A percentile compares a stretch with the other conserved stretches of the same genome.
Conservation (phyloP, 1,284 basidiomycete species). For the Rhodotorula sp. region DNA sequence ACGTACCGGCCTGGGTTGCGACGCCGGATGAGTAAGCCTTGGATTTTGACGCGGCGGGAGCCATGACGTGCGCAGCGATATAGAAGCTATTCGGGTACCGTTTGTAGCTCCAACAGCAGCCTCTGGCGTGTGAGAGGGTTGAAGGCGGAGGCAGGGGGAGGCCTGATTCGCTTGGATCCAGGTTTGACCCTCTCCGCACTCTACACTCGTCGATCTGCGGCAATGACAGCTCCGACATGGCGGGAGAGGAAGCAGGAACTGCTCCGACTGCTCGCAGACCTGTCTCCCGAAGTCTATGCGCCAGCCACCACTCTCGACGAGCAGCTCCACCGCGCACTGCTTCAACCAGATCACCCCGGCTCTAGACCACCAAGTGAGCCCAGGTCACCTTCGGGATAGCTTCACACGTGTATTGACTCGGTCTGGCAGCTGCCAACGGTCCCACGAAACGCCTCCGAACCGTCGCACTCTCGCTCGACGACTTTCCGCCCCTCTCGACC, state of each 20-base stretch:
- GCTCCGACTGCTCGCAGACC: background rate
- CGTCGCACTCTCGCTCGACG: conserved; percentile 17
- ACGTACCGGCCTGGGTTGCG: conserved; percentile 35
- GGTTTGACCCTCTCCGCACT: no score
- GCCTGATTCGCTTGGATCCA: background rate
- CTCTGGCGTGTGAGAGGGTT: background rate
- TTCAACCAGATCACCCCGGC: background rate
- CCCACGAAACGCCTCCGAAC: background rate
- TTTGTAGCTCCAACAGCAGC: background rate
- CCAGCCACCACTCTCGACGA: background rate
- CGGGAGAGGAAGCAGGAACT: background rate
- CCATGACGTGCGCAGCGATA: conserved; percentile 1
- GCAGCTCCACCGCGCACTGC: conserved; percentile 23
- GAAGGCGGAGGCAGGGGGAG: background rate
- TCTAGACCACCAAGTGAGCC: background rate
- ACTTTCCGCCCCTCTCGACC: conserved; percentile 21
- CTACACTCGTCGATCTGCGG: background rate
- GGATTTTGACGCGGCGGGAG: conserved; percentile 18
- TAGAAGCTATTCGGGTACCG: no score
- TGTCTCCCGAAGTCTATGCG: background rate
- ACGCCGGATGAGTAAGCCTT: conserved; percentile 25
- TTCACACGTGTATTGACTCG: background rate
- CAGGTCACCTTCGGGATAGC: background rate
- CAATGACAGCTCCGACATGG: conserved; percentile 3
- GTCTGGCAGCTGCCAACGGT: background rate